Evolutionary conservation across 116 monocot species (phyloP).

Genomic region (Posidonia oceanica): DNA sequence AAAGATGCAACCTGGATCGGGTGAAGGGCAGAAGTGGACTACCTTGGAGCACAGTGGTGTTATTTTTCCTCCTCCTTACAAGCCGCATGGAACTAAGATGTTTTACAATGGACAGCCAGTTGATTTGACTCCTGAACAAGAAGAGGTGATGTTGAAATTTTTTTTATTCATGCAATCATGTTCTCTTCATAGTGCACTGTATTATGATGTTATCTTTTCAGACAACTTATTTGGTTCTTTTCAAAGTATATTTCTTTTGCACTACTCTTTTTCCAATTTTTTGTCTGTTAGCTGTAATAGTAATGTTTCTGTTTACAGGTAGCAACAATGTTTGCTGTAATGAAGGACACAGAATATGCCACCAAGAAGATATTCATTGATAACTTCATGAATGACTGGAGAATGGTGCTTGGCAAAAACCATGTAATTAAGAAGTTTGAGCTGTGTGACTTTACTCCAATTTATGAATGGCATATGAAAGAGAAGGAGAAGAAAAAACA

Average conservation of each 20-base stretch:
- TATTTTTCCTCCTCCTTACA: slow-evolving; percentile 95
- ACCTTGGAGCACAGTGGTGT: slow-evolving; percentile 94
- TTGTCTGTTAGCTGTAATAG: neutral
- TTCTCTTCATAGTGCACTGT: neutral
- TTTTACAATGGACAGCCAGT: slow-evolving; percentile 88
- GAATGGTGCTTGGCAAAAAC: slow-evolving; percentile 71
- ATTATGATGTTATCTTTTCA: no score
- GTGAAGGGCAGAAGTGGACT: slow-evolving; percentile 93
- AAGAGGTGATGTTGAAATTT: slow-evolving; percentile 52
- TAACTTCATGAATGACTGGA: slow-evolving; percentile 91
- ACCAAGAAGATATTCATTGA: slow-evolving; percentile 75
- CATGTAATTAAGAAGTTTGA: slow-evolving; percentile 96
- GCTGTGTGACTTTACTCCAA: slow-evolving; percentile 91
- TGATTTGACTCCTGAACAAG: slow-evolving; percentile 91
- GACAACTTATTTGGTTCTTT: no score
- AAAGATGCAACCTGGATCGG: slow-evolving; percentile 90
- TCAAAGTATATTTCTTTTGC: neutral
- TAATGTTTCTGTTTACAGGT: slow-evolving; percentile 39
- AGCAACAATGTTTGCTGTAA: slow-evolving; percentile 99
- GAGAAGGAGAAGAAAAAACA: slow-evolving; percentile 99
- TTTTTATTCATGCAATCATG: neutral
- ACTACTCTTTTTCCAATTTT: neutral
- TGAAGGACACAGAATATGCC: slow-evolving; percentile 98
- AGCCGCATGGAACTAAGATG: slow-evolving; percentile 92
- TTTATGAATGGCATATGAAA: slow-evolving; percentile 91